Evolutionary conservation across 257 asterid genomes (phyloP).

Genomic region (Przewalskia tangutica): DNA sequence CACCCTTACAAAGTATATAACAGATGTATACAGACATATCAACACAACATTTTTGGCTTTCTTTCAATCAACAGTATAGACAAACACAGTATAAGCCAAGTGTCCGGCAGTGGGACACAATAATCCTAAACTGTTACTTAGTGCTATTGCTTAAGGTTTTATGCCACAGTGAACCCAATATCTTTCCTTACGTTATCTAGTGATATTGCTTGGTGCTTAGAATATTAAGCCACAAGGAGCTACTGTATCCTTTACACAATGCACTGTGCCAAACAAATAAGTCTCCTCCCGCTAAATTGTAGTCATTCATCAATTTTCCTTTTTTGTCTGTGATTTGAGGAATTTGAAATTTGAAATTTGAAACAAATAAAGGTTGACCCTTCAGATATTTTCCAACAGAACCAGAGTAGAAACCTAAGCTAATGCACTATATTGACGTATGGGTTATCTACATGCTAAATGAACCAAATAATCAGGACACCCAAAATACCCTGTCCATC

Average conservation of each 20-base stretch:
- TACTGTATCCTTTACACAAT: not conserved
- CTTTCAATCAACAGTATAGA: not conserved
- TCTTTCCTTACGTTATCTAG: not conserved
- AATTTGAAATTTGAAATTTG: no score
- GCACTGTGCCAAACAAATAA: not conserved
- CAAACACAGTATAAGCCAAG: not conserved
- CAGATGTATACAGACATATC: not conserved
- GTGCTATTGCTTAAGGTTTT: not conserved
- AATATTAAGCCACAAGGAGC: constrained; percentile 29
- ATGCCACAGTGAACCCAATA: not conserved
- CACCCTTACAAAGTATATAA: not conserved
- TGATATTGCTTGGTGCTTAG: constrained; percentile 6
- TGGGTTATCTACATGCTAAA: not conserved
- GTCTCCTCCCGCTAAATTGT: constrained; percentile 29
- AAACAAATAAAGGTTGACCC: not conserved
- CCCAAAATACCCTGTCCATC: constrained; percentile 33
- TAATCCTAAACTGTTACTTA: not conserved
- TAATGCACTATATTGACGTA: not conserved
- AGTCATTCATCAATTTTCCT: constrained; percentile 29
- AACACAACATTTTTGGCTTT: not conserved
- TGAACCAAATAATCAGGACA: constrained; percentile 40
- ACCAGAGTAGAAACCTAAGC: not conserved
- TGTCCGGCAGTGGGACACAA: not conserved
- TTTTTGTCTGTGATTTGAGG: constrained; percentile 73
- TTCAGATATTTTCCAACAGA: not conserved